Evolutionary conservation across 345 rosid species (phyloP).

Genomic region (Cardamine resedifolia): DNA sequence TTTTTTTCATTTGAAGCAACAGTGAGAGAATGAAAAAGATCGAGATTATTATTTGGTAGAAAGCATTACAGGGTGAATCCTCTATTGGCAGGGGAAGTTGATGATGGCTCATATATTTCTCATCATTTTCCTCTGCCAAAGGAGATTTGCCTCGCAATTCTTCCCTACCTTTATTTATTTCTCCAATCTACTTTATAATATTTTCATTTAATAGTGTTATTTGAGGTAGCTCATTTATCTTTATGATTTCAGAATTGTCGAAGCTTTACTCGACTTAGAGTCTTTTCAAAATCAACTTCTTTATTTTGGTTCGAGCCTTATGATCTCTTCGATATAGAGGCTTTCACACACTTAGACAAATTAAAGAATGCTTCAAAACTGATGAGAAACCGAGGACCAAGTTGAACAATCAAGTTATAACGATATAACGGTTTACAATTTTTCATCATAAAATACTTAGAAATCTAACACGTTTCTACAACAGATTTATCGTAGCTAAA

Average conservation of each 20-base stretch:
- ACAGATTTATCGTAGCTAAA: background rate
- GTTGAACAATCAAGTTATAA: background rate
- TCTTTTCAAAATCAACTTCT: background rate
- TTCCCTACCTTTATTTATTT: constrained; percentile 1
- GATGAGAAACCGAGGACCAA: background rate
- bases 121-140: constrained; percentile 34
- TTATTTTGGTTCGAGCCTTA: background rate
- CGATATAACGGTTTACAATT: background rate
- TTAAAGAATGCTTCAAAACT: background rate
- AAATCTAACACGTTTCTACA: background rate
- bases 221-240: background rate
- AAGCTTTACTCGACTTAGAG: background rate
- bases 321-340: background rate
- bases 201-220: background rate
- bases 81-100: constrained; percentile 32
- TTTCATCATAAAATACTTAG: constrained; percentile 2
- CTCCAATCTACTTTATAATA: background rate
- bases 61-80: constrained; percentile 31
- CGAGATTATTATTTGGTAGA: constrained; percentile 10
- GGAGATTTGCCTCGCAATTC: constrained; percentile 39
- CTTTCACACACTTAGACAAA: background rate
- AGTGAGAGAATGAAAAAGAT: background rate
- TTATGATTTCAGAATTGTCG: background rate
- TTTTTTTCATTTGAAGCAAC: constrained; percentile 2
- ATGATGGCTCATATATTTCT: background rate